Evolutionary conservation across 352 stramenopile genomes (phyloP).

Genomic region (Plasmopara muralis): DNA sequence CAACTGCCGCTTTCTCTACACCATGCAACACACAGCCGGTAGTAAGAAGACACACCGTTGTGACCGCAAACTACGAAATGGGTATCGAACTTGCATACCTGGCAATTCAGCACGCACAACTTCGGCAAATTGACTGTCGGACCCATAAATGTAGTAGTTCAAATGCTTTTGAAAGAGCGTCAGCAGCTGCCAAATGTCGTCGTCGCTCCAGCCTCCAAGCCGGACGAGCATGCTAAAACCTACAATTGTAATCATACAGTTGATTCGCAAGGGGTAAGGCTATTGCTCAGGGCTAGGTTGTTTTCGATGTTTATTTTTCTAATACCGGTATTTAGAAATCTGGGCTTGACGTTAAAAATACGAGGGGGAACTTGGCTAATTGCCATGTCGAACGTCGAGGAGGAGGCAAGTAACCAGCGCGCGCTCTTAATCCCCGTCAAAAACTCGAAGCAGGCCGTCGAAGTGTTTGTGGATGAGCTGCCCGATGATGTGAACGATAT

Average conservation of each 20-base stretch:
- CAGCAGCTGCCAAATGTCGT: conserved; percentile 45
- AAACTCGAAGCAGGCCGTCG: conserved; percentile 85
- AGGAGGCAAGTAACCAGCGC: conserved; percentile 37
- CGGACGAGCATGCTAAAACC: conserved; percentile 20
- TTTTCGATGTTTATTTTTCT: too few relatives aligned
- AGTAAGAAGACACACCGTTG: neutral
- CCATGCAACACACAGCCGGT: neutral
- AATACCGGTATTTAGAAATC: too few relatives aligned
- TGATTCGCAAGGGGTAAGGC: neutral
- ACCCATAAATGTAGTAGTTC: conserved; percentile 56
- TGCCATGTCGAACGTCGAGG: conserved; percentile 31
- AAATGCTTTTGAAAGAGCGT: conserved; percentile 42
- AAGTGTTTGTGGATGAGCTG: conserved; percentile 87
- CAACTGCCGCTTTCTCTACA: conserved; percentile 27
- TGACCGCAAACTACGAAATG: neutral
- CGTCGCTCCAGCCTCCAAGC: conserved; percentile 43
- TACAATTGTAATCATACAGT: neutral
- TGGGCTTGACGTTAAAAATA: neutral
- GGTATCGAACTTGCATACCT: conserved; percentile 13
- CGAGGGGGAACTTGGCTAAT: conserved; percentile 13
- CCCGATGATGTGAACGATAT: conserved; percentile 88
- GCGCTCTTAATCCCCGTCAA: conserved; percentile 88
- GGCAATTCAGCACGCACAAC: conserved; percentile 33
- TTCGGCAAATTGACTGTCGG: conserved; percentile 36
- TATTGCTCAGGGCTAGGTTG: too few relatives aligned